These are phyloP conservation scores for Diaporthe vexans DNA, from an alignment of 2,329 filamentous ascomycete species.

Conservation along the genomic window DNA sequence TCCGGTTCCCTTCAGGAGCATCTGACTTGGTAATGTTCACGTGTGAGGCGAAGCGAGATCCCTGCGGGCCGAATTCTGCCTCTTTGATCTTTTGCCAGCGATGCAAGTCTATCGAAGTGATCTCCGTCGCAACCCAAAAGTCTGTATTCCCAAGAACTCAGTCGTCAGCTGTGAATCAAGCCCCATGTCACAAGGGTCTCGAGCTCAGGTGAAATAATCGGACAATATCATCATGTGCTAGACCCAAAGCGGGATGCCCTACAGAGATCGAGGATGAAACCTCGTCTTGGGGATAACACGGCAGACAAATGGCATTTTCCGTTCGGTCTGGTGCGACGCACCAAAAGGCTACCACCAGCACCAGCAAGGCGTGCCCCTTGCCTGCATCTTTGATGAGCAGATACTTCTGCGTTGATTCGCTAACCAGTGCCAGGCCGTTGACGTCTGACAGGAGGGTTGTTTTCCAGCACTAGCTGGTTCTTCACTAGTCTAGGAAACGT, in stretches of 20 bases:
- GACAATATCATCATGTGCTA: background rate
- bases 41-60: conserved; percentile 7
- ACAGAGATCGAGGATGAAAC: conserved; percentile 23
- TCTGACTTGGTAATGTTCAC: background rate
- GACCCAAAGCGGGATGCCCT: conserved; percentile 6
- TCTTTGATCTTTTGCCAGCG: conserved; percentile 4
- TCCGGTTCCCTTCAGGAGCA: background rate
- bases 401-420: conserved; percentile 30
- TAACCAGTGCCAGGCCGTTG: conserved; percentile 25
- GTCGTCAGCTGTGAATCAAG: background rate
- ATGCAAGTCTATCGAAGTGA: conserved; percentile 2
- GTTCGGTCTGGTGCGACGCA: conserved; percentile 2
- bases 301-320: conserved; percentile 34
- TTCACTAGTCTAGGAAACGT: conserved; percentile 25
- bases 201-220: conserved; percentile 5
- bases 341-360: conserved; percentile 1
- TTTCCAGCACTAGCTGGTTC: conserved; percentile 28
- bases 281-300: conserved; percentile 12
- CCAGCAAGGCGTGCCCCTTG: conserved; percentile 17
- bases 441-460: conserved; percentile 5
- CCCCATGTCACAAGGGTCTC: background rate
- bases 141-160: background rate
- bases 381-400: conserved; percentile 34
- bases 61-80: conserved; percentile 16
- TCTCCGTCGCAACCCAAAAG: background rate